Conservation (phyloP, 129 eudicot species). For the Flaveria ramosissima region DNA sequence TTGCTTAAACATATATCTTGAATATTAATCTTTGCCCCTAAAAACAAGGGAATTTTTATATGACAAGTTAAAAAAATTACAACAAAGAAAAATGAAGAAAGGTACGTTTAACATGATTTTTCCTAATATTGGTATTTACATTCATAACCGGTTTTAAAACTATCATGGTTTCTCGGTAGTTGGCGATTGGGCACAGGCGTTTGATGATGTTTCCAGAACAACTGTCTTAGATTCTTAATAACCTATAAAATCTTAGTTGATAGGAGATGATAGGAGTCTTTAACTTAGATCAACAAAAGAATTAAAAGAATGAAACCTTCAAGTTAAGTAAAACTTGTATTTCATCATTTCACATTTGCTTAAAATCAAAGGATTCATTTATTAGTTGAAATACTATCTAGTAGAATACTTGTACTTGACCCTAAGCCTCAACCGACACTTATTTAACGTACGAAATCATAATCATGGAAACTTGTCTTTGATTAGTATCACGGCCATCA, state of each 20-base stretch:
- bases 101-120: too few relatives aligned
- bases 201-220: not conserved
- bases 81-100: too few relatives aligned
- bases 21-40: too few relatives aligned
- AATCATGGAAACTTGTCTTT: slow-evolving; percentile 21
- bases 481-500: slow-evolving; percentile 15
- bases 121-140: too few relatives aligned
- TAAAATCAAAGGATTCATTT: slow-evolving; percentile 33
- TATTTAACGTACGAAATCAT: slow-evolving; percentile 15
- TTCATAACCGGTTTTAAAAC: not conserved
- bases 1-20: not conserved
- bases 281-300: not conserved
- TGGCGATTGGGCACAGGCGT: not conserved
- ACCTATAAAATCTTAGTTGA: not conserved
- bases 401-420: slow-evolving; percentile 20
- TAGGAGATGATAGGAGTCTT: not conserved
- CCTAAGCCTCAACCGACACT: slow-evolving; percentile 27
- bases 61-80: too few relatives aligned
- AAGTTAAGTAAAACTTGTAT: slow-evolving; percentile 28
- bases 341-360: slow-evolving; percentile 36
- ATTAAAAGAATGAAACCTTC: slow-evolving; percentile 3
- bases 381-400: slow-evolving; percentile 3
- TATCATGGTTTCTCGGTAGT: not conserved
- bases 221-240: not conserved
- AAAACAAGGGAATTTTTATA: too few relatives aligned